A percentile compares a stretch with the other conserved stretches of the same genome.
Evolutionary conservation across 2,329 filamentous ascomycete genomes (phyloP).

Genomic region (Fusarium penzigii): DNA sequence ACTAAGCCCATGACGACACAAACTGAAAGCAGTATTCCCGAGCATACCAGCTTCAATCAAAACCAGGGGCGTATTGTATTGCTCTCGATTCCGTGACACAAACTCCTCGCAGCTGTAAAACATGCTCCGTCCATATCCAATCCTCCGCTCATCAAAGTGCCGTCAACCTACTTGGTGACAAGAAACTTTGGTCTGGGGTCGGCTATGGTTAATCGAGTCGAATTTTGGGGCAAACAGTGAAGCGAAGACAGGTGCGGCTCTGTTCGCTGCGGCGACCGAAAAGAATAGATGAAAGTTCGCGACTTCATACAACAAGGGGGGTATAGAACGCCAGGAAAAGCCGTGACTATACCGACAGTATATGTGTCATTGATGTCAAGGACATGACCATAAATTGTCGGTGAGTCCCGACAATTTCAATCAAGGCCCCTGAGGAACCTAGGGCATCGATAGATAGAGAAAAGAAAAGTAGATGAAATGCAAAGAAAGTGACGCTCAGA

Average conservation of each 20-base stretch:
- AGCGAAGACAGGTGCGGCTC: background rate
- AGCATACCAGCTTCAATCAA: background rate
- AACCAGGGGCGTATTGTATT: background rate
- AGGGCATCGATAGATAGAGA: background rate
- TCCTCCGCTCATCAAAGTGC: background rate
- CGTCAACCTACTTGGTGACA: background rate
- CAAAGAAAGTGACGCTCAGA: conserved; percentile 52
- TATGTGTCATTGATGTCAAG: background rate
- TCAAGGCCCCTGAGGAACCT: background rate
- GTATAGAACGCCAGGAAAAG: background rate
- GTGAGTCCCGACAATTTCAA: background rate
- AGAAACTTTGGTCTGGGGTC: background rate
- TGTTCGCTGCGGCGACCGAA: background rate
- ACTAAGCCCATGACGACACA: background rate
- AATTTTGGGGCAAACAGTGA: background rate
- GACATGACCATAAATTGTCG: background rate
- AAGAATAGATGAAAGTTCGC: background rate
- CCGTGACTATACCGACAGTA: background rate
- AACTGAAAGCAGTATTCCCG: background rate
- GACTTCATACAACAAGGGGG: background rate
- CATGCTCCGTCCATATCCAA: background rate
- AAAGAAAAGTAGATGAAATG: conserved; percentile 12
- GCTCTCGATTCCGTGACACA: background rate
- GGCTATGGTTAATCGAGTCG: background rate
- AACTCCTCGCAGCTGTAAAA: background rate